A percentile compares a stretch with the other conserved stretches of the same genome.
Evolutionary conservation across 2,329 filamentous ascomycete genomes (phyloP).

Genomic region (Aspergillus novoparasiticus): DNA sequence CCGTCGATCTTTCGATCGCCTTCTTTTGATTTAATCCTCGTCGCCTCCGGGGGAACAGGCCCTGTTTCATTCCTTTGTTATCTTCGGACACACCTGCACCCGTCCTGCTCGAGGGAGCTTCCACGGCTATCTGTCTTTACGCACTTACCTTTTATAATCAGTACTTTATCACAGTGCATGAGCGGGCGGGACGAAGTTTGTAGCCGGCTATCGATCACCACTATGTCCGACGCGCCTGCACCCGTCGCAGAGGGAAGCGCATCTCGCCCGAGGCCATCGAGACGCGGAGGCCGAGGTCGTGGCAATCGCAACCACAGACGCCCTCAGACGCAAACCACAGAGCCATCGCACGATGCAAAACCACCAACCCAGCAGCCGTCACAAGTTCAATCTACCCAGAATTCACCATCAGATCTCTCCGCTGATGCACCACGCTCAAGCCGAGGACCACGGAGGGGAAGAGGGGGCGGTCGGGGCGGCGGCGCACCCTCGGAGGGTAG

Average conservation of each 20-base stretch:
- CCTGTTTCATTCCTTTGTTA: background rate
- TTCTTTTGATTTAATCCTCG: background rate
- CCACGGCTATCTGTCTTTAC: background rate
- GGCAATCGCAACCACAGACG: constrained; percentile 28
- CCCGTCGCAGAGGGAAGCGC: constrained; percentile 15
- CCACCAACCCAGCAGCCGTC: constrained; percentile 11
- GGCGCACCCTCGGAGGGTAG: constrained; percentile 19
- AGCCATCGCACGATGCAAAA: constrained; percentile 12
- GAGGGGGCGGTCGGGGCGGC: constrained; percentile 16
- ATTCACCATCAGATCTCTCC: constrained; percentile 5
- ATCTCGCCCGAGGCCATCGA: constrained; percentile 22
- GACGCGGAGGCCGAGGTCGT: constrained; percentile 34
- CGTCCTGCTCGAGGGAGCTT: background rate
- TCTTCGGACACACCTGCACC: background rate
- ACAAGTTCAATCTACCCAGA: constrained; percentile 9
- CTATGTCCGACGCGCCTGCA: constrained; percentile 20
- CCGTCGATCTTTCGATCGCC: background rate
- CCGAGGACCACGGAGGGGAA: constrained; percentile 16
- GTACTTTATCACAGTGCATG: constrained; percentile 14
- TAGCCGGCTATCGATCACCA: constrained; percentile 6
- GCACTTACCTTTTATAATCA: background rate
- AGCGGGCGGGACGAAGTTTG: constrained; percentile 6
- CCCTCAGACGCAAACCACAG: constrained; percentile 10
- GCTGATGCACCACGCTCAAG: constrained; percentile 22
- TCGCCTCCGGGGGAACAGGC: background rate